These are phyloP conservation scores for Colletotrichum navitas DNA, from an alignment of 2,329 filamentous ascomycete species.

Conservation along the genomic window DNA sequence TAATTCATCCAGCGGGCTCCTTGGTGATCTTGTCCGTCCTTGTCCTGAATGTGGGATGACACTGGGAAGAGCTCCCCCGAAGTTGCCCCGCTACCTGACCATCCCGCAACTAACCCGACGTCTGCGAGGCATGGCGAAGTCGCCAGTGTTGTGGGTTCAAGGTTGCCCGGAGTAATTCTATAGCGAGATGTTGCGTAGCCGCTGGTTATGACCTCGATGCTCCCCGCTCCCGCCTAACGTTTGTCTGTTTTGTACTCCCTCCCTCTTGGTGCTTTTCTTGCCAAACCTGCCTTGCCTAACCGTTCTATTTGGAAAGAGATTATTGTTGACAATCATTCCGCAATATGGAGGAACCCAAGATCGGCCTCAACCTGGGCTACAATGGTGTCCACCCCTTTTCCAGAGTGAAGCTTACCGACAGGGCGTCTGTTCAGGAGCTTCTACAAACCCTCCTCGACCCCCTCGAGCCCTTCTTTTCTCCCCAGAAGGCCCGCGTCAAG, in stretches of 20 bases:
- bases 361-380: conserved; percentile 61
- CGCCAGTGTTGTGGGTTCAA: conserved; percentile 4
- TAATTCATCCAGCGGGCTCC: conserved; percentile 12
- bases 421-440: conserved; percentile 70
- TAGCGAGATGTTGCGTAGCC: conserved; percentile 29
- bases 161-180: conserved; percentile 35
- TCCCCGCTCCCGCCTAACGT: background rate
- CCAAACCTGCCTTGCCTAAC: background rate
- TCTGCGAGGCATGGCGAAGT: conserved; percentile 18
- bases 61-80: conserved; percentile 22
- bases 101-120: conserved; percentile 4
- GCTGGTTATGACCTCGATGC: conserved; percentile 14
- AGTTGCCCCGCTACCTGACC: conserved; percentile 20
- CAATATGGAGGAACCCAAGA: conserved; percentile 38
- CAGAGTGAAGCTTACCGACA: conserved; percentile 62
- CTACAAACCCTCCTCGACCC: conserved; percentile 76
- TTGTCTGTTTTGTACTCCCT: background rate
- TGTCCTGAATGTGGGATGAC: background rate
- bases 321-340: background rate
- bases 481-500: conserved; percentile 72
- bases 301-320: background rate
- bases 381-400: conserved; percentile 68
- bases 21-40: conserved; percentile 17
- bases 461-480: conserved; percentile 78
- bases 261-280: background rate